Base-by-base conservation (phyloP, 768 basidiomycete genomes). In the Tylopilus rubrobrunneus region DNA sequence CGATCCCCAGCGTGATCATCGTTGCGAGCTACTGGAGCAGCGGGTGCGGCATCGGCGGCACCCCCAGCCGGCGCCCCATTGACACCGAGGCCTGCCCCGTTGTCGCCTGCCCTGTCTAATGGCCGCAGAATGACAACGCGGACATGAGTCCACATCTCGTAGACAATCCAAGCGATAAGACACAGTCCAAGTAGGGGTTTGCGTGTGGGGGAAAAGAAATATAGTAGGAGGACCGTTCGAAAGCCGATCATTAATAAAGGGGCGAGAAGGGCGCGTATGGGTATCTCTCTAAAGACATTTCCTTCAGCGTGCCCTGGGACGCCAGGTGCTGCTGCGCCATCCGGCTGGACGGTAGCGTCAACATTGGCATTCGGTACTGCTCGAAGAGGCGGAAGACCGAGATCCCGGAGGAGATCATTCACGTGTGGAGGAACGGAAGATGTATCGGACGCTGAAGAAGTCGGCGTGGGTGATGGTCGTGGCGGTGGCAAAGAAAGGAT, bases 91-190 rank as follows among this genome's bases (percentile, higher is more conserved):
- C 43, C 62, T 15, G 59, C 67, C 8, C 48, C 65, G 48, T 65
- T 62, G 14, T 57, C 56, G 27, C 55, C 56, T 45, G 69, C 73
- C 55, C 74, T 76, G 33, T 68, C 65, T 45, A 62, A 28, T 75
- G 62, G 46, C 62, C 79, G 60, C 69, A 71, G 58, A 21, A 78
- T 56, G 40, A 73, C 70, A 31, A 68, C 76, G 37, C 84, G 78
- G 53, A 89, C 77, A 25, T 84, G 84, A 48, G 78, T 79, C 86
- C 86, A 88, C 33, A 86, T 82, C 67, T 90, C 88, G 65, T 87
- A 90, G 25, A 85, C 51, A 67, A 87, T 80, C 86, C 86, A 89
- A 2, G 75, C 79, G 23, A 84, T 69, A 29, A 90, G 76, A 52
- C 89, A 70, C 37, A 87, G 58, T 34, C 82, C 85, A 54, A 89